Conservation (phyloP, 495 filamentous ascomycete genomes). For the Filosporella fistucella region DNA sequence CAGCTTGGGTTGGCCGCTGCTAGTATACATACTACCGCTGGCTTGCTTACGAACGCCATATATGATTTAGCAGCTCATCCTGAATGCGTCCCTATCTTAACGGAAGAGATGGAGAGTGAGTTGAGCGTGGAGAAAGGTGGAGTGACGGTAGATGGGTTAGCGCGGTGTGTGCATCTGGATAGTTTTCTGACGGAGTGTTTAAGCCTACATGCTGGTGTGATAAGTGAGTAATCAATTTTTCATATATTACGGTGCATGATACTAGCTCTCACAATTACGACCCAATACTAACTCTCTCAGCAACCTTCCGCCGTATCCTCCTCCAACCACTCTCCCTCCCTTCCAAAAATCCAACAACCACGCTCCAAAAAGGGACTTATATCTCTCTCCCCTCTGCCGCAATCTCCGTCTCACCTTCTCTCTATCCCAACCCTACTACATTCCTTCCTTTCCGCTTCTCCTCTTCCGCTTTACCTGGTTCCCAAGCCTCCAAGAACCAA, state of each 20-base stretch:
- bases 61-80: slow-evolving; percentile 46
- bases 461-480: slow-evolving; percentile 34
- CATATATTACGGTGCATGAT: slow-evolving; percentile 38
- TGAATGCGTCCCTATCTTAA: slow-evolving; percentile 37
- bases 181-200: slow-evolving; percentile 51
- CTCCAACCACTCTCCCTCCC: too few species aligned
- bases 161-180: slow-evolving; percentile 44
- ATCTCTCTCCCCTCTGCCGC: slow-evolving; percentile 30
- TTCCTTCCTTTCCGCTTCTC: slow-evolving; percentile 53
- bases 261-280: too few species aligned
- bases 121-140: slow-evolving; percentile 31
- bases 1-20: slow-evolving; percentile 18
- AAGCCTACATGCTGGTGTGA: slow-evolving; percentile 16
- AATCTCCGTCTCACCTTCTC: slow-evolving; percentile 22
- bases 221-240: too few species aligned
- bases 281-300: too few species aligned
- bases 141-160: slow-evolving; percentile 33
- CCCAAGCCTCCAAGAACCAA: slow-evolving; percentile 29
- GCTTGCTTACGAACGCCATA: slow-evolving; percentile 10
- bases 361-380: slow-evolving; percentile 38
- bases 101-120: slow-evolving; percentile 39
- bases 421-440: slow-evolving; percentile 19
- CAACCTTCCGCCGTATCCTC: too few species aligned
- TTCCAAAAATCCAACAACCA: slow-evolving; percentile 33
- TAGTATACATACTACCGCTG: slow-evolving; percentile 20